Conservation (phyloP, 345 rosid genomes). For the Raphanus raphanistrum region DNA sequence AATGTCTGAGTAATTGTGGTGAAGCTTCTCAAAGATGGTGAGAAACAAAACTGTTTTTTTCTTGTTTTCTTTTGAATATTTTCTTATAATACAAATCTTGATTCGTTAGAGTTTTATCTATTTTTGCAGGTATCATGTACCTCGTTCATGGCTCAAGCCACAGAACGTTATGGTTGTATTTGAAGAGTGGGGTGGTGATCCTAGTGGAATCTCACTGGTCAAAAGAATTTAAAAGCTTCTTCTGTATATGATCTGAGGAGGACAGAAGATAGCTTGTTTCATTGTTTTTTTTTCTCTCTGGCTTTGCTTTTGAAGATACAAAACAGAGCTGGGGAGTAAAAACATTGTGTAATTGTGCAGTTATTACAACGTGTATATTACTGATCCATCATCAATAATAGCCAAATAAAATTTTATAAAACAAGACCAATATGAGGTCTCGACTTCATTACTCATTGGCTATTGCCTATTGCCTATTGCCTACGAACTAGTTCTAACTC, state of each 20-base stretch:
- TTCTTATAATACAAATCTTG: conserved; percentile 1
- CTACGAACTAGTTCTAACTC: background rate
- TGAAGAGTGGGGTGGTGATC: conserved; percentile 93
- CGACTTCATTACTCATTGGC: background rate
- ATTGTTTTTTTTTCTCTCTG: conserved; percentile 19
- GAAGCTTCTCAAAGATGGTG: conserved; percentile 83
- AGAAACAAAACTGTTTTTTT: background rate
- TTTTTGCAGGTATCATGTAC: conserved; percentile 78
- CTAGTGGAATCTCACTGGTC: conserved; percentile 64
- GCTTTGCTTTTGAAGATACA: conserved; percentile 30
- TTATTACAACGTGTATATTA: background rate
- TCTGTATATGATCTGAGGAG: conserved; percentile 23
- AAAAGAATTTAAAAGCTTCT: conserved; percentile 49
- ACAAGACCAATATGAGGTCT: background rate
- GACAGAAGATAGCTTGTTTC: conserved; percentile 14
- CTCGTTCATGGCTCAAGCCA: conserved; percentile 75
- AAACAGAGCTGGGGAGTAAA: conserved; percentile 7
- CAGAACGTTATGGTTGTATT: conserved; percentile 76
- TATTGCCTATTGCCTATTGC: background rate
- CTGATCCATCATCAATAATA: background rate
- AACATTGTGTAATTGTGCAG: background rate
- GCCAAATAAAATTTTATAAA: background rate
- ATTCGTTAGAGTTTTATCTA: background rate
- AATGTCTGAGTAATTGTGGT: conserved; percentile 70
- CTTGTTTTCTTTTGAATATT: background rate